Conservation (phyloP, 345 rosid species). For the Eucalyptus victrix region DNA sequence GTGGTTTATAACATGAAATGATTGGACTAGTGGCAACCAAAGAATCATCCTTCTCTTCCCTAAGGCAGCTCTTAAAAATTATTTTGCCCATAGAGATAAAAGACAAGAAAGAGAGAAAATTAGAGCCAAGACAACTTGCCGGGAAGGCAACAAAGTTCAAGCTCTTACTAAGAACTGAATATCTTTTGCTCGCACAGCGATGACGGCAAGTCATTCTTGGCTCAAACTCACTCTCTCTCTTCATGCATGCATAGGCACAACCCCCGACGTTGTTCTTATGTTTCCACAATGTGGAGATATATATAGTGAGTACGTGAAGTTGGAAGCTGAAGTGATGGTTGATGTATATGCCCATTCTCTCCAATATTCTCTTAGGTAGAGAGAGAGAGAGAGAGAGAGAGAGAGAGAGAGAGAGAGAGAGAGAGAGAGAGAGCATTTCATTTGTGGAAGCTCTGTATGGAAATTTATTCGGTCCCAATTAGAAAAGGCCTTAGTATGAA, state of each 20-base stretch:
- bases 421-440: neutral
- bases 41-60: neutral
- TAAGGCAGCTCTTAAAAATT: neutral
- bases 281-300: neutral
- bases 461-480: neutral
- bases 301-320: neutral
- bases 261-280: neutral
- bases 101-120: neutral
- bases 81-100: neutral
- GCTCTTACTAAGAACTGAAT: neutral
- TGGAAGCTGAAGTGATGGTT: neutral
- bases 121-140: neutral
- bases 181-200: neutral
- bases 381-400: neutral
- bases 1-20: neutral
- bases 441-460: neutral
- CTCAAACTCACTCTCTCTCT: slow-evolving; percentile 4
- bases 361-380: neutral
- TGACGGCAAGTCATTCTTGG: slow-evolving; percentile 5
- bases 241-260: neutral
- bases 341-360: neutral
- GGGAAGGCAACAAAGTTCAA: neutral
- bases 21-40: neutral
- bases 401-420: neutral
- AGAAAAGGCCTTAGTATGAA: neutral